A percentile compares a stretch with the other conserved stretches of the same genome.
phyloP scores from a whole-genome alignment of 139 green algal genomes.

The Haematococcus sp. region DNA sequence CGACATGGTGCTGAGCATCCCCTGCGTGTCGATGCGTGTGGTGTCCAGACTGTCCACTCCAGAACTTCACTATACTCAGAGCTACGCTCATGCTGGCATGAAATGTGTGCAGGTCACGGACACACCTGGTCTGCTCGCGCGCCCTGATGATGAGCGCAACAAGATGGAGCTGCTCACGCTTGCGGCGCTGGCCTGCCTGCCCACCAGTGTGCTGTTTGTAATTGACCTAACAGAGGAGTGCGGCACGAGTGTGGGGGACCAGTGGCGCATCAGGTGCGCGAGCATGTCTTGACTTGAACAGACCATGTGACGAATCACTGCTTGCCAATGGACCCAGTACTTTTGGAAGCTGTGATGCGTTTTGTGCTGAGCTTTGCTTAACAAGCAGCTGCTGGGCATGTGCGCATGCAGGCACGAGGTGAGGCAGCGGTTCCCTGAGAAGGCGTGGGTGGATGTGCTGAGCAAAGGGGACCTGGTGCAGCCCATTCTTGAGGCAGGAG shows the following conservation, averaged over 20 bases:
- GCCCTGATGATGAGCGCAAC: conserved; percentile 83
- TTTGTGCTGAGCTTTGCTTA: too few species aligned
- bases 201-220: conserved; percentile 86
- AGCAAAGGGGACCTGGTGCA: conserved; percentile 89
- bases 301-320: too few species aligned
- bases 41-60: too few species aligned
- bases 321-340: too few species aligned
- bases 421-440: conserved; percentile 61
- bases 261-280: conserved; percentile 60
- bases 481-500: conserved; percentile 30
- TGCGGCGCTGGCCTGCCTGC: conserved; percentile 84
- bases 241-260: conserved; percentile 74
- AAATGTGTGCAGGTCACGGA: conserved; percentile 76
- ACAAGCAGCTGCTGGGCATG: background rate
- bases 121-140: conserved; percentile 89
- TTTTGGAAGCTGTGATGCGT: too few species aligned
- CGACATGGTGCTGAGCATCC: too few species aligned
- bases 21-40: too few species aligned
- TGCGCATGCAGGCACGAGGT: conserved; percentile 43
- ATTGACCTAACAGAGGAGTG: conserved; percentile 90
- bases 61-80: too few species aligned
- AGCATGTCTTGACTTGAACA: too few species aligned
- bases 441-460: conserved; percentile 91
- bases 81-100: too few species aligned
- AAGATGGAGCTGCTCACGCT: conserved; percentile 94